phyloP scores from a whole-genome alignment of 768 basidiomycete species.

The Psilocybe sp. region DNA sequence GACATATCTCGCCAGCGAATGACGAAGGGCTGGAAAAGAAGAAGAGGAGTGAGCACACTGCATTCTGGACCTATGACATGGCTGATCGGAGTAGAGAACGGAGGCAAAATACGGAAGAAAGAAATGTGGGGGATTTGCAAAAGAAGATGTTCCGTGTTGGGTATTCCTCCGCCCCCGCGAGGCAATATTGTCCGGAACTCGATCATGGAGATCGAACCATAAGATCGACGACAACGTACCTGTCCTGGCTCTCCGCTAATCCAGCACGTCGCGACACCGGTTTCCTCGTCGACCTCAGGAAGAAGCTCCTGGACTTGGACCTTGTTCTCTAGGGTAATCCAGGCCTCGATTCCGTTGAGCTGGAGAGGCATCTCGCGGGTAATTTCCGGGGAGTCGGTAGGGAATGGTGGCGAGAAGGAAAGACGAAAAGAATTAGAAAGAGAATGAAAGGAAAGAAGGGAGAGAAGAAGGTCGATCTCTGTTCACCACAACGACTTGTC shows the following conservation, averaged over 20 bases:
- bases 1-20: conserved; percentile 27
- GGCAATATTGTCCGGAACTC: neutral
- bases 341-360: conserved; percentile 27
- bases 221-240: conserved; percentile 15
- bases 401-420: conserved; percentile 1
- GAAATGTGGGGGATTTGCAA: neutral
- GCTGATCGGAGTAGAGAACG: conserved; percentile 8
- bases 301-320: conserved; percentile 21
- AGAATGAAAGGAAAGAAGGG: conserved; percentile 8
- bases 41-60: conserved; percentile 5
- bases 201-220: neutral
- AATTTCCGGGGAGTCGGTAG: neutral
- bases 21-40: conserved; percentile 21
- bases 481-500: conserved; percentile 5
- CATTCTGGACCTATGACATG: neutral
- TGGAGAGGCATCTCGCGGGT: conserved; percentile 21
- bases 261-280: conserved; percentile 25
- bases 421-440: conserved; percentile 1
- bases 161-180: neutral
- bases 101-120: conserved; percentile 4
- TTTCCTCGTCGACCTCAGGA: conserved; percentile 22
- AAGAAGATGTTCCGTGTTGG: neutral
- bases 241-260: conserved; percentile 26
- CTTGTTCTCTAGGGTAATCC: conserved; percentile 28
- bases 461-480: conserved; percentile 12